phyloP scores from a whole-genome alignment of 306 rosid genomes.

The Medicago arabica region DNA sequence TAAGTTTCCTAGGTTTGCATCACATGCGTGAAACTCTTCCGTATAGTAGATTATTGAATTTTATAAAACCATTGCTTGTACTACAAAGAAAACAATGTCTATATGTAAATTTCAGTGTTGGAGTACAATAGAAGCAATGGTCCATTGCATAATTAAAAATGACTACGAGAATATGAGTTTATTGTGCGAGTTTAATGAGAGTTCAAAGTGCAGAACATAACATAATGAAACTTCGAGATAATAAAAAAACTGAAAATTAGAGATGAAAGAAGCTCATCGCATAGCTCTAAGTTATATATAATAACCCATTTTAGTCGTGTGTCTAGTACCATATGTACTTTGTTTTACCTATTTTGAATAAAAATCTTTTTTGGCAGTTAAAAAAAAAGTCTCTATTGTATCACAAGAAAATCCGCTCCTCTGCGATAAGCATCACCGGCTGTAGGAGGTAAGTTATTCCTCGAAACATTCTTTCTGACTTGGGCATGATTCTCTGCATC shows the following conservation, averaged over 20 bases:
- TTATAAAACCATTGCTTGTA: too few species aligned
- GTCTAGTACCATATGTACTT: too few species aligned
- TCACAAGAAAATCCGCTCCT: constrained; percentile 53
- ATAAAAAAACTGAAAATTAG: background rate
- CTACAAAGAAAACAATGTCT: too few species aligned
- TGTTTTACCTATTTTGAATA: too few species aligned
- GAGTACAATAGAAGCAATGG: too few species aligned
- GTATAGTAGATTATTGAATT: background rate
- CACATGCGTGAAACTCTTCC: too few species aligned
- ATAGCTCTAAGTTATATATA: too few species aligned
- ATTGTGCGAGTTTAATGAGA: background rate
- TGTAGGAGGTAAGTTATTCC: constrained; percentile 78
- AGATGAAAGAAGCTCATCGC: too few species aligned
- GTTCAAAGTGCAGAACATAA: background rate
- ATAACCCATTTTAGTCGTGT: too few species aligned
- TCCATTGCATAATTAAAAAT: too few species aligned
- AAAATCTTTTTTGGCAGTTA: too few species aligned
- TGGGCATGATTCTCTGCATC: constrained; percentile 95
- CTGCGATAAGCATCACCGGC: constrained; percentile 58
- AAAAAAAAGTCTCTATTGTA: constrained; percentile 41
- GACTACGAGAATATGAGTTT: background rate
- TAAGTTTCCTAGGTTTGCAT: background rate
- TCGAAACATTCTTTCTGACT: constrained; percentile 58
- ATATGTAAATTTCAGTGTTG: too few species aligned
- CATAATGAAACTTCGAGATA: background rate